phyloP scores from a whole-genome alignment of 139 green algal species.

The Tetraselmis striata region DNA sequence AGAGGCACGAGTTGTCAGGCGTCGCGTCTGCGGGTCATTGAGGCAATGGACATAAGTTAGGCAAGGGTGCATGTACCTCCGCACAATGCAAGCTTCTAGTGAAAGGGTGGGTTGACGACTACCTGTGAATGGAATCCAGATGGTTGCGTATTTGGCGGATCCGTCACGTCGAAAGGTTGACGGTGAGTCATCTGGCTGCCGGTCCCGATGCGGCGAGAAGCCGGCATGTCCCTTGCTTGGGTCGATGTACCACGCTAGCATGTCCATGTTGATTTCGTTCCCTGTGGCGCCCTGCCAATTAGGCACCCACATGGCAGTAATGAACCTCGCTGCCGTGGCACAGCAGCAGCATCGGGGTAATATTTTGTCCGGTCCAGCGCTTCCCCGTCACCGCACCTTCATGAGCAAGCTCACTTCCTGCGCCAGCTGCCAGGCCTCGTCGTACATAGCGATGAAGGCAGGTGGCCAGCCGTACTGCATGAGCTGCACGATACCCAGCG shows the following conservation, averaged over 20 bases:
- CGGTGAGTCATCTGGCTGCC: slow-evolving; percentile 46
- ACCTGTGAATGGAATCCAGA: slow-evolving; percentile 47
- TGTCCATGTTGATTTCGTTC: slow-evolving; percentile 53
- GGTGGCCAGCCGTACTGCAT: slow-evolving; percentile 40
- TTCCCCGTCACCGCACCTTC: background rate
- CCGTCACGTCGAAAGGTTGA: slow-evolving; percentile 45
- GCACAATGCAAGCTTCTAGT: too few relatives aligned
- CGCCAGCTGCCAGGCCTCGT: slow-evolving; percentile 31
- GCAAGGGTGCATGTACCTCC: too few relatives aligned
- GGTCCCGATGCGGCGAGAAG: slow-evolving; percentile 57
- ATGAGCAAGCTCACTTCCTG: background rate
- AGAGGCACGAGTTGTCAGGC: slow-evolving; percentile 56
- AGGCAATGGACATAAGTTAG: too few relatives aligned
- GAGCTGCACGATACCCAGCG: slow-evolving; percentile 18
- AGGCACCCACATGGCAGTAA: slow-evolving; percentile 3
- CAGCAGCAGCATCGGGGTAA: background rate
- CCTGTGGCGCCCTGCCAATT: slow-evolving; percentile 33
- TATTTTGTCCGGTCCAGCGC: too few relatives aligned
- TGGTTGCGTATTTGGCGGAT: slow-evolving; percentile 46
- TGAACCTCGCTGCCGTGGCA: background rate
- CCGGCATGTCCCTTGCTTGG: slow-evolving; percentile 26
- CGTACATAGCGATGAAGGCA: slow-evolving; percentile 41
- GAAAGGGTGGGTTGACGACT: too few relatives aligned
- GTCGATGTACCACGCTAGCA: slow-evolving; percentile 49
- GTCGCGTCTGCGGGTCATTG: too few relatives aligned